Evolutionary conservation across 2,329 filamentous ascomycete genomes (phyloP), one percentile per base, ranked within the genome.

Genomic region (Colletotrichum navitas): DNA sequence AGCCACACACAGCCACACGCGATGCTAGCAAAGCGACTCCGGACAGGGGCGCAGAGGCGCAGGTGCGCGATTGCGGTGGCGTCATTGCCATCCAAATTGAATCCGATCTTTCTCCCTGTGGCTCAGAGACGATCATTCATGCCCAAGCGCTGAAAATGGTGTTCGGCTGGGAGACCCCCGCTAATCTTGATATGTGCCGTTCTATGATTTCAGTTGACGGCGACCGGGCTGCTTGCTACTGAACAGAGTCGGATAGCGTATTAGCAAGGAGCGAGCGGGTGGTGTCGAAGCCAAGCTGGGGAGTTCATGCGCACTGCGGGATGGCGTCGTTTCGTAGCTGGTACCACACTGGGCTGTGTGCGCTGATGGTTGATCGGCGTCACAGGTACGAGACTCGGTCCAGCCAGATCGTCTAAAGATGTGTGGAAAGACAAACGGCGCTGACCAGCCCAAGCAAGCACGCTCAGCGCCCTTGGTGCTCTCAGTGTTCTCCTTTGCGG

Each of bases 91-190:
- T 39, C 59, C 24, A 72, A 51, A 29, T 55, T 47, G 45, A 49
- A 55, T 64, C 66, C 39, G 67, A 71, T 66, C 32, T 56, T 12
- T 24, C 39, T 61, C n/a, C 39, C 43, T 66, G 70, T 71, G 70
- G 70, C 70, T 72, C 61, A 72, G 70, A 62, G 70, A 58, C 61
- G 70, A 72, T 72, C 70, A 45, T 71, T 72, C 51, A 71, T 72
- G 70, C 70, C 58, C 34, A 47, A 52, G 39, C 49, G 65, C 60
- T 64, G 59, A 39, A 64, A 52, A 59, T 29, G 52, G 59, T 34
- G 18, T 43, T 45, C n/a, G 54, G 54, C 34, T n/a, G 68, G 68
- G 32, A 18, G 32, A n/a, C 68, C 68, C 59, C 59, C 59, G 45
- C 51, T 34, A 32, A 59, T 32, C 49, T 16, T 32, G 24, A 55